Evolutionary conservation across 2,329 filamentous ascomycete species (phyloP), one percentile per base, ranked within the genome.

Genomic region (Dryadomyces quercus-mongolicae): DNA sequence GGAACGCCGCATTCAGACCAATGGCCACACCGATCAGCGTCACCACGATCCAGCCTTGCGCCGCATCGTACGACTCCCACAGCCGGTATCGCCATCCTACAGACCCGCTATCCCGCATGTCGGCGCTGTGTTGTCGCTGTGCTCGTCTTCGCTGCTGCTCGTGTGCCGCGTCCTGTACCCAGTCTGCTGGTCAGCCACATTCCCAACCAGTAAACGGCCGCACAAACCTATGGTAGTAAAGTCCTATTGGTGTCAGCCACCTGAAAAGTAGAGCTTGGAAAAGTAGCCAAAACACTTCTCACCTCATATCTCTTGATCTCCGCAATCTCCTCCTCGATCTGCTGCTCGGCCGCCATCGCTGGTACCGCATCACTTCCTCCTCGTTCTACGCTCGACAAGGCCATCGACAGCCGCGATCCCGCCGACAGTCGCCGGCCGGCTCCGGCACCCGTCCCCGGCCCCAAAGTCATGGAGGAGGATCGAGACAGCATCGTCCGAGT

Each of bases 241-340:
- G 71, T 98, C 93, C 78, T 82, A 61, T n/a, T 40, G 18, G 51
- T n/a, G n/a, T 43, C 18, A 50, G 40, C 20, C n/a, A n/a, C n/a
- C n/a, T n/a, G n/a, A n/a, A n/a, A n/a, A n/a, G n/a, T n/a, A n/a
- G n/a, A n/a, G n/a, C n/a, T n/a, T n/a, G n/a, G n/a, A n/a, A n/a
- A n/a, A n/a, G n/a, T n/a, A n/a, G n/a, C n/a, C n/a, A n/a, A n/a
- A n/a, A n/a, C n/a, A n/a, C n/a, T n/a, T 45, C 51, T 67, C 42
- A 84, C 81, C 73, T 95, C 93, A 71, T 98, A 98, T 72, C 92
- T 81, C 72, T 96, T 96, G 67, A 98, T 97, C 74, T 96, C 86
- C 25, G 87, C 91, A 65, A 98, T 95, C 72, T 98, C 93, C 65
- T 97, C 91, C 57, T 90, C 86, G 60, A 95, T 88, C 58, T 85